A percentile compares a stretch with the other conserved stretches of the same genome.
These are phyloP conservation scores for Erysimum cheiranthoides DNA, from an alignment of 345 rosid genomes.

Conservation along the genomic window DNA sequence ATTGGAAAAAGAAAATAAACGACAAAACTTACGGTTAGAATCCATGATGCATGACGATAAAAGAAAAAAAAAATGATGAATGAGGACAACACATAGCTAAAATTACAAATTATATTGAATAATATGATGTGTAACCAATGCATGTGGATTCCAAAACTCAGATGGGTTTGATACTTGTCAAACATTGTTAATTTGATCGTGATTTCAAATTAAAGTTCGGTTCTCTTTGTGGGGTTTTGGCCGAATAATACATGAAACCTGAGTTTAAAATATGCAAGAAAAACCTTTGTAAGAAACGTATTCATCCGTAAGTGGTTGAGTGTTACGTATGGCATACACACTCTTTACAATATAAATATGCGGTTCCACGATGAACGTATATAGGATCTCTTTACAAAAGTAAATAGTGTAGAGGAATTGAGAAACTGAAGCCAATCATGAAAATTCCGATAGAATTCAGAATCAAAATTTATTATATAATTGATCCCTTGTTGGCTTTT, in stretches of 20 bases:
- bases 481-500: not conserved
- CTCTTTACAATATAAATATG: conserved; percentile 23
- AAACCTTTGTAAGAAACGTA: conserved; percentile 30
- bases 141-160: conserved; percentile 35
- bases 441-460: not conserved
- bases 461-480: no score
- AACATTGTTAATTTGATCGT: conserved; percentile 23
- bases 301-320: conserved; percentile 37
- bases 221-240: conserved; percentile 28
- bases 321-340: conserved; percentile 40
- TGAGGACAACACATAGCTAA: conserved; percentile 35
- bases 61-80: conserved; percentile 24
- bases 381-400: conserved; percentile 21
- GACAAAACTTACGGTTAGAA: conserved; percentile 42
- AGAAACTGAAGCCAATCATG: not conserved
- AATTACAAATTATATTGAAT: conserved; percentile 4
- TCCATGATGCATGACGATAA: conserved; percentile 25
- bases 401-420: not conserved
- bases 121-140: conserved; percentile 28
- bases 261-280: conserved; percentile 36
- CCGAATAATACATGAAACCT: conserved; percentile 27
- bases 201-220: conserved; percentile 32
- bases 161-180: conserved; percentile 35
- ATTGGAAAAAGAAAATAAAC: conserved; percentile 13
- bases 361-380: conserved; percentile 8